phyloP scores from a whole-genome alignment of 2,329 filamentous ascomycete species.

The Fusarium hainanense region DNA sequence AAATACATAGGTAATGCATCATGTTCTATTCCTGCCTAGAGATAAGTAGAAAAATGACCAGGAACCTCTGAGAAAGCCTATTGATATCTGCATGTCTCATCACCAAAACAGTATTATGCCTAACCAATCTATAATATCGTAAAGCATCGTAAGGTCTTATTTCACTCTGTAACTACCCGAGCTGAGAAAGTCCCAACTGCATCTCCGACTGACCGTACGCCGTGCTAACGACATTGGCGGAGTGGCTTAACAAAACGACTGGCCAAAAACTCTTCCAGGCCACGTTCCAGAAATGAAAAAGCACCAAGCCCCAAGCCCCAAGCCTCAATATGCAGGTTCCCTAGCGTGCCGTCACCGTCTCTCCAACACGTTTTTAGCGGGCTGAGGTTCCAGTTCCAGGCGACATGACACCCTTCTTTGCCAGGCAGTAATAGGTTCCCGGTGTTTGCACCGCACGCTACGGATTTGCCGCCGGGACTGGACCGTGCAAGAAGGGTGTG shows the following conservation, averaged over 20 bases:
- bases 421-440: background rate
- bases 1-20: background rate
- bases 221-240: constrained; percentile 7
- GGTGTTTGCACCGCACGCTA: constrained; percentile 22
- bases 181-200: background rate
- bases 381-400: constrained; percentile 34
- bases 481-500: background rate
- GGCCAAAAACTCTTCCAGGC: constrained; percentile 4
- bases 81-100: constrained; percentile 18
- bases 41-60: background rate
- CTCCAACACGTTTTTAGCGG: constrained; percentile 26
- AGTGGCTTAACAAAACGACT: constrained; percentile 18
- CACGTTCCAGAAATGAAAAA: constrained; percentile 26
- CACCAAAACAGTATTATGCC: background rate
- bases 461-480: constrained; percentile 20
- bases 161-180: constrained; percentile 18
- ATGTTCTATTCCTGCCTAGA: background rate
- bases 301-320: background rate
- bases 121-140: background rate
- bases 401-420: constrained; percentile 1
- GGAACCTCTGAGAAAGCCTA: background rate
- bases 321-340: constrained; percentile 20
- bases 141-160: background rate
- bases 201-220: background rate
- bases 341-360: constrained; percentile 11